Conservation (phyloP, 75 land plant species). For the Pinus taeda region DNA sequence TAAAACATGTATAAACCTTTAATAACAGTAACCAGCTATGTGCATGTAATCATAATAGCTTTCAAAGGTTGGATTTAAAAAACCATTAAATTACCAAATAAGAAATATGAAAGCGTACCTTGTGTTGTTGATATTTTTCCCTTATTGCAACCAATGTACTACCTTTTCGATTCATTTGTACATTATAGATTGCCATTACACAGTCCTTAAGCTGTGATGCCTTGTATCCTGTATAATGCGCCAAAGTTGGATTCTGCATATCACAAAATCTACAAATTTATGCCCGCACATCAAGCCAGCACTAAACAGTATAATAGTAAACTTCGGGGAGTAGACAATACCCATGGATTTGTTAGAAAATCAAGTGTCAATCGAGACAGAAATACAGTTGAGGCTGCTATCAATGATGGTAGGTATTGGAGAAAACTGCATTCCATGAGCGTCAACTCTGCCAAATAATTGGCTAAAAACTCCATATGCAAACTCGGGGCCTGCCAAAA, state of each 20-base stretch:
- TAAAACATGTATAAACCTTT: neutral
- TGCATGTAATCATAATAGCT: no score
- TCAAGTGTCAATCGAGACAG: slow-evolving; percentile 54
- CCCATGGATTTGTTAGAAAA: slow-evolving; percentile 65
- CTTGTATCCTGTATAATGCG: slow-evolving; percentile 48
- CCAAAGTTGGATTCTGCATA: slow-evolving; percentile 40
- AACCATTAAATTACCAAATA: neutral
- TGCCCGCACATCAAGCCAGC: neutral
- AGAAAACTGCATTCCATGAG: slow-evolving; percentile 57
- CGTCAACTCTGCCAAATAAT: slow-evolving; percentile 61
- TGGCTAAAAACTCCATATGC: slow-evolving; percentile 44
- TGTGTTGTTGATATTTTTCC: slow-evolving; percentile 72
- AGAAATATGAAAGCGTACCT: slow-evolving; percentile 28
- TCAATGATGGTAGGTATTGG: slow-evolving; percentile 51
- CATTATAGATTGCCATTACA: slow-evolving; percentile 43
- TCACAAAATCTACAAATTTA: neutral
- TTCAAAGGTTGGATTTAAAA: neutral
- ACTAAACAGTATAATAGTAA: neutral
- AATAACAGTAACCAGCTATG: no score
- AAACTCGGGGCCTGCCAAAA: slow-evolving; percentile 37
- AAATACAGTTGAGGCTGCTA: slow-evolving; percentile 77
- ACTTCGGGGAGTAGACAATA: slow-evolving; percentile 4
- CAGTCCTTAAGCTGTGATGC: slow-evolving; percentile 60
- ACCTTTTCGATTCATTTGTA: slow-evolving; percentile 37
- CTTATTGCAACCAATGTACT: slow-evolving; percentile 43